phyloP scores from a whole-genome alignment of 176 grass and related monocot species.

The Neostapfia colusana region DNA sequence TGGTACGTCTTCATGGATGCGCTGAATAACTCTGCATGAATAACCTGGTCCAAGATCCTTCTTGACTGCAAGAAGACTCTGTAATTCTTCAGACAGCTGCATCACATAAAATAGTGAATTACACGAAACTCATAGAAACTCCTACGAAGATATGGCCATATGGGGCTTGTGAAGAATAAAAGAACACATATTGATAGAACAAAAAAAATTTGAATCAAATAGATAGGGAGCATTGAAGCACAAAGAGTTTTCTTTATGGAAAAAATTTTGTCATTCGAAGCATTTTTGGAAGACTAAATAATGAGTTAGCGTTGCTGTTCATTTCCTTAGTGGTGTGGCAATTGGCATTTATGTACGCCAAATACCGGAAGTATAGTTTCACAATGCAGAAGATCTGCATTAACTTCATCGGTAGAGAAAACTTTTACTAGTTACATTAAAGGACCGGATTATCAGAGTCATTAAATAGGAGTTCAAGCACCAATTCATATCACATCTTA shows the following conservation, averaged over 20 bases:
- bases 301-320: not conserved
- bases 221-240: constrained; percentile 3
- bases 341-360: constrained; percentile 6
- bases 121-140: not conserved
- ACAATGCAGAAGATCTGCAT: not conserved
- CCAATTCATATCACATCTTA: not conserved
- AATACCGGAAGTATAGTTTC: constrained; percentile 10
- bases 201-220: constrained; percentile 7
- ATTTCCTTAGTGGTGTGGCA: not conserved
- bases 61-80: constrained; percentile 69
- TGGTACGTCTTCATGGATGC: constrained; percentile 59
- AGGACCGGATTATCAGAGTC: not conserved
- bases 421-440: not conserved
- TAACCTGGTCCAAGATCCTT: constrained; percentile 76
- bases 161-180: not conserved
- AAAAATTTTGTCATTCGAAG: not conserved
- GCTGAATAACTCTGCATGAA: constrained; percentile 73
- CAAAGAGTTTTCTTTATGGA: not conserved
- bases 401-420: constrained; percentile 9
- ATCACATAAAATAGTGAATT: constrained; percentile 26
- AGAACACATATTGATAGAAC: not conserved
- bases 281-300: constrained; percentile 9
- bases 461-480: constrained; percentile 18
- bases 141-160: not conserved
- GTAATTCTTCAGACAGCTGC: constrained; percentile 74